Conservation (phyloP, 2,329 filamentous ascomycete genomes). For the Davidsoniella virescens region DNA sequence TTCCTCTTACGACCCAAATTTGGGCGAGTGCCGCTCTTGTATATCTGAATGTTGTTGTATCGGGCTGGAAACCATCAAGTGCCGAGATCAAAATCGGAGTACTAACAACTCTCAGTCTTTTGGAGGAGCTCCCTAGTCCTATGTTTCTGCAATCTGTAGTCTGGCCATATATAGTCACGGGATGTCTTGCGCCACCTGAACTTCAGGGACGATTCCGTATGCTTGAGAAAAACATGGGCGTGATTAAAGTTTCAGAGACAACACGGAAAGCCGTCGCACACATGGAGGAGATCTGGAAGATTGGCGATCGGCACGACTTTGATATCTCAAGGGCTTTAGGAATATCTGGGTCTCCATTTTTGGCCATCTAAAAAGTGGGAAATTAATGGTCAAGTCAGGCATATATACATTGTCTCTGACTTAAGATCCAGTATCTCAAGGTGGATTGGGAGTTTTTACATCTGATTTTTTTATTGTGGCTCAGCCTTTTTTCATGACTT, state of each 20-base stretch:
- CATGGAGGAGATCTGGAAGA: slow-evolving; percentile 31
- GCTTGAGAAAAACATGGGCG: slow-evolving; percentile 26
- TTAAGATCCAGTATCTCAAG: too few species aligned
- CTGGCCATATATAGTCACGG: slow-evolving; percentile 28
- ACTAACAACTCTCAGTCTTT: slow-evolving; percentile 17
- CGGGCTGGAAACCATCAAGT: slow-evolving; percentile 33
- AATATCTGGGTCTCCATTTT: slow-evolving; percentile 8
- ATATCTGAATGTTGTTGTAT: slow-evolving; percentile 32
- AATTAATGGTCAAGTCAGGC: too few species aligned
- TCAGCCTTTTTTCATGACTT: not conserved
- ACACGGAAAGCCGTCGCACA: slow-evolving; percentile 27
- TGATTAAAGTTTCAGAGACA: slow-evolving; percentile 29
- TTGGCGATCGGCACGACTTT: slow-evolving; percentile 2
- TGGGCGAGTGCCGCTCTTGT: slow-evolving; percentile 33
- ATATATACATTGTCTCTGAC: too few species aligned
- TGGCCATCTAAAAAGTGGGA: slow-evolving; percentile 4
- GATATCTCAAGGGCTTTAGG: slow-evolving; percentile 8
- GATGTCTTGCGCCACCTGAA: slow-evolving; percentile 24
- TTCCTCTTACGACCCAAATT: slow-evolving; percentile 21
- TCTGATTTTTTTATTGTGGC: not conserved
- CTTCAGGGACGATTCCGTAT: slow-evolving; percentile 28
- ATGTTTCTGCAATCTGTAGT: slow-evolving; percentile 22
- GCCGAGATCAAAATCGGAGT: slow-evolving; percentile 24
- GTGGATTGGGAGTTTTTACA: not conserved
- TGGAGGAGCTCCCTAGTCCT: slow-evolving; percentile 21